Conservation (phyloP, 805 yeast genomes). For the Wickerhamiella lipophila region DNA sequence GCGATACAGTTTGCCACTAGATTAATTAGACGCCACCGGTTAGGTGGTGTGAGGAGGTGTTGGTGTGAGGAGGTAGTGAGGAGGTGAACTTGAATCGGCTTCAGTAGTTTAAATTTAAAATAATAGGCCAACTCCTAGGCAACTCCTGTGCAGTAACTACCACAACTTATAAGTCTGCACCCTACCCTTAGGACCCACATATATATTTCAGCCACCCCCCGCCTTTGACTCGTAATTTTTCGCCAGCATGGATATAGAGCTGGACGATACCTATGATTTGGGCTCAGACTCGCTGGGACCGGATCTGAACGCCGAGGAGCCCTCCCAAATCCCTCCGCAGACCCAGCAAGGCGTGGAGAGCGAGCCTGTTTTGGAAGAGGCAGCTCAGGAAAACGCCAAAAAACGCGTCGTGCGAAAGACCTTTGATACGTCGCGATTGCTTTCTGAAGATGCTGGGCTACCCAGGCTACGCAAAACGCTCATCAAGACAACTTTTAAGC, state of each 20-base stretch:
- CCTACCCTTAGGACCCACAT: neutral
- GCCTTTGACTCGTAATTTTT: neutral
- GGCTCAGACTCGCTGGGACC: neutral
- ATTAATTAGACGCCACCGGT: too few relatives aligned
- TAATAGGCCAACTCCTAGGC: too few relatives aligned
- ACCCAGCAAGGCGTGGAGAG: neutral
- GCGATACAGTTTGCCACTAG: too few relatives aligned
- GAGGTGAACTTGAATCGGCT: too few relatives aligned
- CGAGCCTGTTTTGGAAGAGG: neutral
- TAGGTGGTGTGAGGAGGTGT: too few relatives aligned
- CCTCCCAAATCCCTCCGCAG: neutral
- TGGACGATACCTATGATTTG: neutral
- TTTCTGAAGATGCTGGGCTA: constrained; percentile 41
- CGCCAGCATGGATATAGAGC: neutral
- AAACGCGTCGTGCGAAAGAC: neutral
- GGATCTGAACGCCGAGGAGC: neutral
- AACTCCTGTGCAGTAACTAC: too few relatives aligned
- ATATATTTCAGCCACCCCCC: neutral
- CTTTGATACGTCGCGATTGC: constrained; percentile 39
- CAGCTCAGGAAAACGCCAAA: neutral
- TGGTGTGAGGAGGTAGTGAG: too few relatives aligned
- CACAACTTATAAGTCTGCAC: too few relatives aligned
- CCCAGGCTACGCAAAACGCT: constrained; percentile 33
- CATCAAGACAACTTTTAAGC: constrained; percentile 25
- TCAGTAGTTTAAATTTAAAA: too few relatives aligned